phyloP scores from a whole-genome alignment of 2,329 filamentous ascomycete species.

The Aspergillus costaricaensis region DNA sequence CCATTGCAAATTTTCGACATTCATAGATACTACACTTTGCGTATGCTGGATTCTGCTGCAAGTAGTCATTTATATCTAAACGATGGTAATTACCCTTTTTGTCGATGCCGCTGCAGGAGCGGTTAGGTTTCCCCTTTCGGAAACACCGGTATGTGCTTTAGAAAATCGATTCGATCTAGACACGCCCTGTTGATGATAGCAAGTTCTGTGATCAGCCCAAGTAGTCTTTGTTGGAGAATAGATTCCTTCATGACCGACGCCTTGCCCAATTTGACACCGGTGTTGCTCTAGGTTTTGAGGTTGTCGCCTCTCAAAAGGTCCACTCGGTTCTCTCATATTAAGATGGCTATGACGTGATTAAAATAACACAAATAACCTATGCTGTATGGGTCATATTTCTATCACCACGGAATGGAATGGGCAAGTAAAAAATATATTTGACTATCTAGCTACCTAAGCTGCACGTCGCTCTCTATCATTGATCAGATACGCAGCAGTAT shows the following conservation, averaged over 20 bases:
- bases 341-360: no score
- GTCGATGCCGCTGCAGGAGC: not conserved
- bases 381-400: no score
- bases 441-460: not conserved
- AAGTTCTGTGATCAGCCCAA: no score
- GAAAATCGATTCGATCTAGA: not conserved
- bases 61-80: no score
- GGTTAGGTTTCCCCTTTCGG: not conserved
- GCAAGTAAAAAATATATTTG: no score
- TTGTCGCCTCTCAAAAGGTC: constrained; percentile 48
- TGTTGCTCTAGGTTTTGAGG: constrained; percentile 43
- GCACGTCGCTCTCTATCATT: not conserved
- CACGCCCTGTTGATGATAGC: no score
- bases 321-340: constrained; percentile 36
- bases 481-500: not conserved
- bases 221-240: no score
- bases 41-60: no score
- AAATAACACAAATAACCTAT: no score
- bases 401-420: not conserved
- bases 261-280: not conserved
- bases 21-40: no score
- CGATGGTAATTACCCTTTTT: not conserved
- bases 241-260: no score
- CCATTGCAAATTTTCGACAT: not conserved
- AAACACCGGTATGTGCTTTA: not conserved